Evolutionary conservation across 768 basidiomycete genomes (phyloP).

Genomic region (Pisolithus orientalis): DNA sequence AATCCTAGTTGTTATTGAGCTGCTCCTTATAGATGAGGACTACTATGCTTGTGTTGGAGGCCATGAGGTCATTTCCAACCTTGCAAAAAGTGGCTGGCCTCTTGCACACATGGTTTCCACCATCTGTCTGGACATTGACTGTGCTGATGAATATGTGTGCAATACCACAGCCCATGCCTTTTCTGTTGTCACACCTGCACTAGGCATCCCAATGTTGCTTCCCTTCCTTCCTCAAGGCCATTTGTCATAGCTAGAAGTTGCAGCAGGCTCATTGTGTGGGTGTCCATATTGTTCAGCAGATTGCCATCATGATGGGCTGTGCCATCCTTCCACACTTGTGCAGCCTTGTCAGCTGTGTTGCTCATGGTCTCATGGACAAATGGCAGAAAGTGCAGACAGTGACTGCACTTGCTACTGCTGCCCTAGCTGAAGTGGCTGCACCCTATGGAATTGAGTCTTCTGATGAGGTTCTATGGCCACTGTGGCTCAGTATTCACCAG

Average conservation of each 20-base stretch:
- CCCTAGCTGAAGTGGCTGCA: slow-evolving; percentile 93
- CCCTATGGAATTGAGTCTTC: slow-evolving; percentile 99
- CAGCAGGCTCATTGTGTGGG: slow-evolving; percentile 99
- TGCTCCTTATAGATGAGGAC: slow-evolving; percentile 95
- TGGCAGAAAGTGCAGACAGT: no score
- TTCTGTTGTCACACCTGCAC: slow-evolving; percentile 96
- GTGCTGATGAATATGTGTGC: slow-evolving; percentile 97
- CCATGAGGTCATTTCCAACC: slow-evolving; percentile 96
- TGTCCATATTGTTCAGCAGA: slow-evolving; percentile 98
- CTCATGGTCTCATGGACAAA: no score
- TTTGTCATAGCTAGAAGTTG: slow-evolving; percentile 97
- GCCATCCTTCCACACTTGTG: slow-evolving; percentile 95
- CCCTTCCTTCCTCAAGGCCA: no score
- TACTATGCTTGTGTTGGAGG: slow-evolving; percentile 96
- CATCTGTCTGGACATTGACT: slow-evolving; percentile 99
- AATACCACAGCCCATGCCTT: slow-evolving; percentile 99
- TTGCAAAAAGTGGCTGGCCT: slow-evolving; percentile 71
- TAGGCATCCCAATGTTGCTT: slow-evolving; percentile 90
- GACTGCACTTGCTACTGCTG: slow-evolving; percentile 56
- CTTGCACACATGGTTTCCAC: slow-evolving; percentile 99
- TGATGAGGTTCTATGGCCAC: slow-evolving; percentile 83
- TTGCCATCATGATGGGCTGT: slow-evolving; percentile 99
- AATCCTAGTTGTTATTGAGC: slow-evolving; percentile 98
- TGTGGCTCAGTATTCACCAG: slow-evolving; percentile 63
- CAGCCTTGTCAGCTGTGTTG: no score